These are phyloP conservation scores for Vigna reflexopilosa DNA, from an alignment of 306 rosid genomes.

Conservation along the genomic window DNA sequence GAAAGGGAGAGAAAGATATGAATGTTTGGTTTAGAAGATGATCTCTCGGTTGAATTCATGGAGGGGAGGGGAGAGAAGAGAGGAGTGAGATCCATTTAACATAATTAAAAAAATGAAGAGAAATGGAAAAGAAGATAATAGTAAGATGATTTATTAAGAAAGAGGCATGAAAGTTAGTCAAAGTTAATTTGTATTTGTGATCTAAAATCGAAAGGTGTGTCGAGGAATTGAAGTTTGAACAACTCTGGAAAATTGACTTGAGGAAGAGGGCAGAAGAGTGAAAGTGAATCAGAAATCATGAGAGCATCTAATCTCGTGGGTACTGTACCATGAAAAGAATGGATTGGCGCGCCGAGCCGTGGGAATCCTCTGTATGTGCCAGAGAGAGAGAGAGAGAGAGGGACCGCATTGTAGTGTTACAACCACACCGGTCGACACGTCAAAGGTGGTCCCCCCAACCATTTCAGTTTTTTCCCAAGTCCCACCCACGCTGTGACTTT, in stretches of 20 bases:
- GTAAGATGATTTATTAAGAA: neutral
- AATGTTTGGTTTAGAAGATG: too few species aligned
- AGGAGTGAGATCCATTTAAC: too few species aligned
- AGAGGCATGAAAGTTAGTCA: too few species aligned
- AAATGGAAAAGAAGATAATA: too few species aligned
- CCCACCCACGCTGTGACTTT: constrained; percentile 40
- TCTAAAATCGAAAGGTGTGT: neutral
- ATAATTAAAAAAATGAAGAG: too few species aligned
- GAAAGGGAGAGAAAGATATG: too few species aligned
- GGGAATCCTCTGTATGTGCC: constrained; percentile 34
- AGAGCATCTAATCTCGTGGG: constrained; percentile 5
- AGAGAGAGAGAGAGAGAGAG: neutral
- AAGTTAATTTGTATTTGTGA: neutral
- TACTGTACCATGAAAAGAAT: constrained; percentile 25
- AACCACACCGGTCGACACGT: constrained; percentile 35
- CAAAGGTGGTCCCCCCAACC: constrained; percentile 52
- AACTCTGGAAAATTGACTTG: neutral
- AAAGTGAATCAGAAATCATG: constrained; percentile 11
- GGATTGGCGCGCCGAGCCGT: constrained; percentile 41
- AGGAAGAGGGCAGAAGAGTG: constrained; percentile 34
- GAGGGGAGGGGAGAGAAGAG: too few species aligned
- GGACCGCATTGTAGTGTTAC: constrained; percentile 53
- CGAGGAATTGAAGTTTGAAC: neutral
- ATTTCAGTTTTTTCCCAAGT: neutral
- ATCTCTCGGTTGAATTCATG: too few species aligned